A percentile compares a stretch with the other conserved stretches of the same genome.
Evolutionary conservation across 164 flowering plant genomes (phyloP).

Genomic region (Malania oleifera): DNA sequence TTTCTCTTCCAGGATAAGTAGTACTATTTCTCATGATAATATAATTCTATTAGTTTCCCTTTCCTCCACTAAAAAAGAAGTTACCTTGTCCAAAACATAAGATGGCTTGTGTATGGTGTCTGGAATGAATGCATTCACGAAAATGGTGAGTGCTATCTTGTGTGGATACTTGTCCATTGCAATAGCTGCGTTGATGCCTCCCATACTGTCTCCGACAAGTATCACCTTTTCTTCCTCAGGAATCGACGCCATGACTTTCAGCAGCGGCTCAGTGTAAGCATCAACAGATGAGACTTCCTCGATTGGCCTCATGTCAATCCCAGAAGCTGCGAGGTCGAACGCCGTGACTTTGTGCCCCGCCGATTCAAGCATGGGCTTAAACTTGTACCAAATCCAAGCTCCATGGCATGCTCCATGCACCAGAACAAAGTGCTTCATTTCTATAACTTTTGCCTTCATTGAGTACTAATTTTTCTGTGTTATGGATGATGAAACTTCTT

Average conservation of each 20-base stretch:
- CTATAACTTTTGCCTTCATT: too few species aligned
- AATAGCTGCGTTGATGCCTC: slow-evolving; percentile 22
- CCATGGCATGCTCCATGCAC: slow-evolving; percentile 61
- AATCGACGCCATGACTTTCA: slow-evolving; percentile 29
- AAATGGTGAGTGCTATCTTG: slow-evolving; percentile 20
- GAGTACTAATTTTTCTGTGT: too few species aligned
- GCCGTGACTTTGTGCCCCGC: slow-evolving; percentile 41
- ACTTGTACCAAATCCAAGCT: slow-evolving; percentile 63
- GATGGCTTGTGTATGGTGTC: too few species aligned
- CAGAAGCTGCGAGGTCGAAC: slow-evolving; percentile 43
- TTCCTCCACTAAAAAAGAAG: too few species aligned
- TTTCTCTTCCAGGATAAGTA: too few species aligned
- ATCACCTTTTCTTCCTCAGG: slow-evolving; percentile 27
- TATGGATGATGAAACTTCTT: too few species aligned
- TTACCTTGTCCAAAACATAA: too few species aligned
- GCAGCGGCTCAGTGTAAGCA: slow-evolving; percentile 36
- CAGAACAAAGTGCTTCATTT: slow-evolving; percentile 58
- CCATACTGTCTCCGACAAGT: slow-evolving; percentile 36
- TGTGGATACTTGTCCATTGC: slow-evolving; percentile 29
- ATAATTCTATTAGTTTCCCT: too few species aligned
- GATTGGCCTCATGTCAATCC: slow-evolving; percentile 17
- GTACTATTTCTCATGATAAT: too few species aligned
- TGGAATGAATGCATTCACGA: slow-evolving; percentile 27
- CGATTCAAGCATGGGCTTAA: slow-evolving; percentile 29
- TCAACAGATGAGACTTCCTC: slow-evolving; percentile 12